Evolutionary conservation across 805 yeast genomes (phyloP).

Genomic region (Candida broadrunensis): DNA sequence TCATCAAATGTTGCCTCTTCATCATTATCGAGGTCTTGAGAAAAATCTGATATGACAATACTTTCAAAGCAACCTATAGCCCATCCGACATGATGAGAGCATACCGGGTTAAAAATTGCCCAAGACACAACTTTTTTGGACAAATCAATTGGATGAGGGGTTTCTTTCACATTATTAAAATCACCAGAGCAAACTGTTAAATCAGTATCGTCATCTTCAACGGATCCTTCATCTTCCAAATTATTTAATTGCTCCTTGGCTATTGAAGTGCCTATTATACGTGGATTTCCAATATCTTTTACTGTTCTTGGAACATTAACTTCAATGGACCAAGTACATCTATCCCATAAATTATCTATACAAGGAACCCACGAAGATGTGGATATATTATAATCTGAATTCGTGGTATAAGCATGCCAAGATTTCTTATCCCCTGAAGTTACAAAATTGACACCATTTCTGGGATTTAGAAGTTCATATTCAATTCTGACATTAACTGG

Average conservation of each 20-base stretch:
- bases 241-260: constrained; percentile 15
- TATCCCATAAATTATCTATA: constrained; percentile 81
- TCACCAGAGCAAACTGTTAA: constrained; percentile 71
- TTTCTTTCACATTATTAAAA: constrained; percentile 59
- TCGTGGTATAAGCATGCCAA: constrained; percentile 88
- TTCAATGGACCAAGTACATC: constrained; percentile 89
- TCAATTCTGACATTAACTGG: constrained; percentile 72
- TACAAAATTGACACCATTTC: constrained; percentile 73
- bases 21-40: constrained; percentile 20
- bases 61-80: constrained; percentile 85
- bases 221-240: constrained; percentile 26
- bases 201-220: constrained; percentile 46
- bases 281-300: constrained; percentile 58
- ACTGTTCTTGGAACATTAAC: constrained; percentile 80
- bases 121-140: constrained; percentile 73
- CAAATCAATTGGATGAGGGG: constrained; percentile 72
- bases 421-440: constrained; percentile 51
- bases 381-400: constrained; percentile 71
- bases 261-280: constrained; percentile 36
- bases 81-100: constrained; percentile 95
- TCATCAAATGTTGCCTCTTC: constrained; percentile 25
- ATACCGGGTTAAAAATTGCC: constrained; percentile 76
- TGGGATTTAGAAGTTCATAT: constrained; percentile 63
- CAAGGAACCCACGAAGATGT: constrained; percentile 99
- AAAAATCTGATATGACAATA: constrained; percentile 48